Evolutionary conservation across 176 grass and related monocot species (phyloP), one percentile per base, ranked within the genome.

Genomic region (Ananas comosus): DNA sequence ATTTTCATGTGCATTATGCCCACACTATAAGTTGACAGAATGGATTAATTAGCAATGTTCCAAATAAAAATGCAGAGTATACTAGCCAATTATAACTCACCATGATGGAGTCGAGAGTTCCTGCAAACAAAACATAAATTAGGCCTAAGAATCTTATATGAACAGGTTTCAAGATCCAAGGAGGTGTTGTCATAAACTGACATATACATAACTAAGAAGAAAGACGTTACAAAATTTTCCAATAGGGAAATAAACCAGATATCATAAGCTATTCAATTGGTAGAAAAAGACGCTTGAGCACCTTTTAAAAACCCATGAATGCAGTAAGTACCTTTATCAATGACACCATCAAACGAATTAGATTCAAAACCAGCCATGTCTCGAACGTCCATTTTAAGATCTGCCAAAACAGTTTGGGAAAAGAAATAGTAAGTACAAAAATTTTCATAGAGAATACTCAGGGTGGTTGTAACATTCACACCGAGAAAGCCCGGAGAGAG

Each of bases 51-150:
- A 48, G 22, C 27, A 10, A 49, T 23, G 14, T 49, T 42, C 0
- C 4, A 42, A 42, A 49, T 48, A 77, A 52, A 22, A 51, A 59
- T 4, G 19, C 58, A 12, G 22, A 75, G 29, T 50, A 78, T 64
- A 19, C 29, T 69, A 56, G 79, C 53, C 81, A 80, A 80, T 49
- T 71, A 24, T 5, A 57, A 83, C 93, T 97, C 77, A 97, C 89
- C 89, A 97, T 92, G 63, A 97, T 79, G 50, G 93, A 97, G 81
- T 97, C 93, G 64, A 97, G 84, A 12, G 89, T 97, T 90, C 93
- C 89, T 97, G 88, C 86, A 85, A 76, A 72, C 50, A 82, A 74
- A 14, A 74, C 17, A 13, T n/a, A 61, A 22, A 61, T 3, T 61
- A 1, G 77, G 73, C 27, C 13, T 75, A 72, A n/a, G 53, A 69